phyloP scores from a whole-genome alignment of 2,329 filamentous ascomycete genomes.

The Aspergillus carbonarius region DNA sequence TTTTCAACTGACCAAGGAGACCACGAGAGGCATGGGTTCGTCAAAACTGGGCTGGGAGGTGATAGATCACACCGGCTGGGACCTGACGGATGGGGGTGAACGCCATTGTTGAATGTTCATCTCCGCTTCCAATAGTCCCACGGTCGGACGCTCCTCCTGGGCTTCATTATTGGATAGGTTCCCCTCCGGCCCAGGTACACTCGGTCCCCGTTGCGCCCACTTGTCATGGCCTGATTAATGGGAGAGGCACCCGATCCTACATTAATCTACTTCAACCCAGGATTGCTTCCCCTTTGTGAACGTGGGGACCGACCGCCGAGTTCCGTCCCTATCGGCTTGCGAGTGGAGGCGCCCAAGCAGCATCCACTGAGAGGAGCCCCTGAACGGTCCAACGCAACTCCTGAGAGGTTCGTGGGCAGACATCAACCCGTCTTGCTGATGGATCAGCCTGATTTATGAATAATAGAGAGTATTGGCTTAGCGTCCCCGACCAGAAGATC shows the following conservation, averaged over 20 bases:
- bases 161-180: background rate
- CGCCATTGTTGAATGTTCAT: background rate
- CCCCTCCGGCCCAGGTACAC: background rate
- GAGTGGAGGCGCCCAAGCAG: constrained; percentile 18
- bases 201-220: background rate
- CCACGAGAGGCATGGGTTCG: too few species aligned
- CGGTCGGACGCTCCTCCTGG: background rate
- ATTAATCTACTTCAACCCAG: background rate
- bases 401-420: constrained; percentile 21
- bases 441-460: background rate
- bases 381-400: constrained; percentile 17
- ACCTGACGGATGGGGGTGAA: too few species aligned
- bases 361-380: constrained; percentile 20
- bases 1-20: too few species aligned
- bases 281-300: background rate
- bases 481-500: background rate
- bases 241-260: background rate
- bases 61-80: too few species aligned
- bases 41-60: too few species aligned
- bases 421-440: background rate
- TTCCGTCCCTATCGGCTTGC: background rate
- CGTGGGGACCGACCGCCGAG: constrained; percentile 13
- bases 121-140: background rate
- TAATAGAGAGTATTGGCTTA: background rate
- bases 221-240: background rate